These are phyloP conservation scores for Paraphysoderma sedebokerense DNA, from an alignment of 371 early-diverging fungal genomes.

Conservation along the genomic window DNA sequence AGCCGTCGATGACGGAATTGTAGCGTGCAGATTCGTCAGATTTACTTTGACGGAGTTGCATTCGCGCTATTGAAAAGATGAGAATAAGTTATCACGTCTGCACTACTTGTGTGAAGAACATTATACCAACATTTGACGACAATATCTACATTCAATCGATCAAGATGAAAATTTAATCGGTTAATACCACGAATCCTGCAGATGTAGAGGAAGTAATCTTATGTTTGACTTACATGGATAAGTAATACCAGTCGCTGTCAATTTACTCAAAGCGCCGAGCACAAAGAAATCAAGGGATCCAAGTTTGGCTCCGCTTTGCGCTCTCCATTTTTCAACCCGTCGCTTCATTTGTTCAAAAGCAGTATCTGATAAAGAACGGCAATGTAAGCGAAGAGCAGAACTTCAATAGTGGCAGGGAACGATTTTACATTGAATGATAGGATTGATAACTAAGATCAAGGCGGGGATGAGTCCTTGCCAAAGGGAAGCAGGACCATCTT, in stretches of 20 bases:
- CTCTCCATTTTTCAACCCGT: slow-evolving; percentile 20
- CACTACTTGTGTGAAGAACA: too few relatives aligned
- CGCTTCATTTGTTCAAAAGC: slow-evolving; percentile 85
- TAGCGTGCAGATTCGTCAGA: slow-evolving; percentile 50
- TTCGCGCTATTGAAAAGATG: slow-evolving; percentile 77
- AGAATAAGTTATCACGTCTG: background rate
- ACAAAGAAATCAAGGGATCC: slow-evolving; percentile 80
- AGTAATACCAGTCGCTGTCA: slow-evolving; percentile 82
- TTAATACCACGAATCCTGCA: background rate
- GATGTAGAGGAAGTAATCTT: background rate
- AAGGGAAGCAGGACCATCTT: slow-evolving; percentile 69
- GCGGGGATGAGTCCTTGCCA: slow-evolving; percentile 83
- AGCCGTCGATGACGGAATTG: slow-evolving; percentile 62
- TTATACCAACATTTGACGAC: background rate
- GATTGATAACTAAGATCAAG: slow-evolving; percentile 89
- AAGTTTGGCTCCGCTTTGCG: slow-evolving; percentile 24
- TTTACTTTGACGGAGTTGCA: slow-evolving; percentile 74
- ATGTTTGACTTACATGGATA: slow-evolving; percentile 82
- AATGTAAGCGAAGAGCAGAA: too few relatives aligned
- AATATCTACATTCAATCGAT: background rate
- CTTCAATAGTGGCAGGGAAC: too few relatives aligned
- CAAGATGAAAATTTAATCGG: background rate
- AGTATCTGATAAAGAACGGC: too few relatives aligned
- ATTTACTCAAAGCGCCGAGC: slow-evolving; percentile 83
- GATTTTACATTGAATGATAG: slow-evolving; percentile 96